Evolutionary conservation across 2,329 filamentous ascomycete genomes (phyloP), one percentile per base, ranked within the genome.

Genomic region (Fusarium brevicatenulatum): DNA sequence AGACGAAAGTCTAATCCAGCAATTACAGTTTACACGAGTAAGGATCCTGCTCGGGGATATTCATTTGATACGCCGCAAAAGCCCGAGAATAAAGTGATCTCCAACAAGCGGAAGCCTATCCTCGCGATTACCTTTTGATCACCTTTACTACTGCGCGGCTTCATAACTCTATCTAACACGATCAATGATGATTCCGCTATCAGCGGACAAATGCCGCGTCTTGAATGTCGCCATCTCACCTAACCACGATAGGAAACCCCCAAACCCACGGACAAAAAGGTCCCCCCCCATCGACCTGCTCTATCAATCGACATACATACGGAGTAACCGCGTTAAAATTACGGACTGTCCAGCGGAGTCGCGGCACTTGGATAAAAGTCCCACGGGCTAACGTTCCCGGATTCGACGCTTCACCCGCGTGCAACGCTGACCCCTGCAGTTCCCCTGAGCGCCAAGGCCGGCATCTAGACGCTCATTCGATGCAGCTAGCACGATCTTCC

Each of bases 371-470:
- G 19, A 30, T 54, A 54, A 54, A n/a, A 28, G 50, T 40, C 36
- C 34, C 50, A 40, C 50, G 34, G 50, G 7, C 50, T 54, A 54
- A 54, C 9, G 34, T 21, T 19, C 7, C 50, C 36, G 2, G 7
- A 40, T 54, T 54, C 9, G 50, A 40, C 7, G 13, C 19, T n/a
- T 2, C 9, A 10, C 34, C 50, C 50, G 50, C 23, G 34, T 19
- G 32, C 16, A 18, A 16, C 30, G 37, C 21, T 36, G 12, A 46
- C 15, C 62, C 59, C 40, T 63, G 62, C 3, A 12, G n/a, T 54
- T 36, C 61, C 60, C 60, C 60, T 66, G 60, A 65, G 46, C 54
- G 63, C 60, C 60, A 66, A 66, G 60, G 23, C 43, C 15, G 28
- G 21, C n/a, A 37, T 47, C 60, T 32, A 19, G 25, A 21, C 11